phyloP scores from a whole-genome alignment of 257 asterid genomes.

The Solanum tarapatanum region DNA sequence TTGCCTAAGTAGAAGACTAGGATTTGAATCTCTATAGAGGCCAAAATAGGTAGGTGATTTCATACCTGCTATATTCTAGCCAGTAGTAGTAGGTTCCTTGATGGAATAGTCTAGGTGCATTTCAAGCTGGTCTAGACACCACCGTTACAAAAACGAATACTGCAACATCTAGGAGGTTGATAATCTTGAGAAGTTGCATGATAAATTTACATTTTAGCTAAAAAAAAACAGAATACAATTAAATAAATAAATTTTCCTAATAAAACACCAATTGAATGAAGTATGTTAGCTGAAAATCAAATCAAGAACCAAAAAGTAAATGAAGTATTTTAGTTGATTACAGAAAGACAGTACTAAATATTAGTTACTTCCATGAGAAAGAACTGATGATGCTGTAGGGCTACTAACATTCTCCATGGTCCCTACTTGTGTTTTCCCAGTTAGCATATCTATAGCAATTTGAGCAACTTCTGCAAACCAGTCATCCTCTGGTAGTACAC shows the following conservation, averaged over 20 bases:
- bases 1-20: neutral
- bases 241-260: neutral
- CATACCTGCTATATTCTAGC: neutral
- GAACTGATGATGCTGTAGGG: slow-evolving; percentile 61
- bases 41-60: neutral
- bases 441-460: slow-evolving; percentile 68
- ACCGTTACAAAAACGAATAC: neutral
- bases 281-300: neutral
- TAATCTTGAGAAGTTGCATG: neutral
- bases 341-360: neutral
- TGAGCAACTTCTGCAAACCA: slow-evolving; percentile 96
- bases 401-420: slow-evolving; percentile 33
- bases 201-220: neutral
- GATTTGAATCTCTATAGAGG: neutral
- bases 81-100: neutral
- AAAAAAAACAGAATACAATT: neutral
- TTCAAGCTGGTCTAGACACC: neutral
- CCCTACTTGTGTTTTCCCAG: slow-evolving; percentile 56
- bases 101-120: neutral
- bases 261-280: neutral
- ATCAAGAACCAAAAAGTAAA: neutral
- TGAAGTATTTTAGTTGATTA: neutral
- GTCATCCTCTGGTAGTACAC: slow-evolving; percentile 79
- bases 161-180: neutral
- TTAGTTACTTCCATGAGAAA: slow-evolving; percentile 61